A percentile compares a stretch with the other conserved stretches of the same genome.
Conservation (phyloP, 1,284 basidiomycete species). For the Puccinia sorghi region DNA sequence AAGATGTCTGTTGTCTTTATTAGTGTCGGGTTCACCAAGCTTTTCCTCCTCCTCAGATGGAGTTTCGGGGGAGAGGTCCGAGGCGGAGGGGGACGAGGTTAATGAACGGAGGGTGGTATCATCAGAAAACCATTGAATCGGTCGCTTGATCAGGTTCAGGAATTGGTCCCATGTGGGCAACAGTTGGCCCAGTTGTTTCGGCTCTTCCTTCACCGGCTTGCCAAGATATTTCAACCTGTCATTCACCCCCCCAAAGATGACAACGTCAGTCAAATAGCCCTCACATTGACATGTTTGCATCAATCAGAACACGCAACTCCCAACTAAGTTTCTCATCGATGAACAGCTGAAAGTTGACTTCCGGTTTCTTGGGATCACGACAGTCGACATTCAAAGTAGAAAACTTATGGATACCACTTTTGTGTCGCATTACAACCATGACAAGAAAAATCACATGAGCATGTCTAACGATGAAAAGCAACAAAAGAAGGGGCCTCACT, state of each 20-base stretch:
- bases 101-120: neutral
- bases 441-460: constrained; percentile 53
- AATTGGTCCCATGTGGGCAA: constrained; percentile 45
- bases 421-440: constrained; percentile 59
- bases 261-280: neutral
- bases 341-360: constrained; percentile 61
- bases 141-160: constrained; percentile 28
- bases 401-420: constrained; percentile 59
- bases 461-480: constrained; percentile 55
- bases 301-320: constrained; percentile 60
- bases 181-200: constrained; percentile 41
- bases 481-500: constrained; percentile 14
- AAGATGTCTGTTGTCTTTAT: no score
- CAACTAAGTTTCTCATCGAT: constrained; percentile 69
- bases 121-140: constrained; percentile 38
- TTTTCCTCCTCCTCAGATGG: no score
- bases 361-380: constrained; percentile 64
- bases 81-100: neutral
- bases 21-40: no score
- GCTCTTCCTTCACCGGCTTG: constrained; percentile 40
- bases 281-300: no score
- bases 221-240: constrained; percentile 41
- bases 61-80: neutral
- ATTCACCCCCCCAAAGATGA: neutral
- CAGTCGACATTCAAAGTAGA: constrained; percentile 75